phyloP scores from a whole-genome alignment of 495 filamentous ascomycete genomes.

The Baudoinia panamericana region DNA sequence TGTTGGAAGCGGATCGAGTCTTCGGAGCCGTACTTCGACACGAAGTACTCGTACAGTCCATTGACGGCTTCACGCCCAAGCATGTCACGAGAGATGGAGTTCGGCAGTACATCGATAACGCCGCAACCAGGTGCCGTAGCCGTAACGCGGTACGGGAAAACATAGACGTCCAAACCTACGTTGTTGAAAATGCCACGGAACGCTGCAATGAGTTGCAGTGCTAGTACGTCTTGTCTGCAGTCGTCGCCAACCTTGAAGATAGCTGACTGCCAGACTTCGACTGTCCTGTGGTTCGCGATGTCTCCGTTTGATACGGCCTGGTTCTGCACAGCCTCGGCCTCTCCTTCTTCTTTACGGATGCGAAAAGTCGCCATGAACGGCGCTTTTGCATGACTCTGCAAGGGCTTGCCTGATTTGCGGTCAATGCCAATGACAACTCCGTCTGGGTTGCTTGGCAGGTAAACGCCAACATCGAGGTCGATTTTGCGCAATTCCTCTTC shows the following conservation, averaged over 20 bases:
- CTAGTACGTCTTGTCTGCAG: slow-evolving; percentile 92
- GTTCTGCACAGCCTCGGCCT: slow-evolving; percentile 29
- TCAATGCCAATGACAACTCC: slow-evolving; percentile 96
- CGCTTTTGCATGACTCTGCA: slow-evolving; percentile 95
- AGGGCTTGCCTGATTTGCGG: slow-evolving; percentile 87
- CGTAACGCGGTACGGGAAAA: slow-evolving; percentile 93
- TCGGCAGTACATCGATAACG: slow-evolving; percentile 94
- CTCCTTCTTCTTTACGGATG: slow-evolving; percentile 64
- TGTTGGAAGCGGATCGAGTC: slow-evolving; percentile 90
- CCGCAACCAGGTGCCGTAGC: slow-evolving; percentile 97
- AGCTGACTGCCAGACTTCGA: slow-evolving; percentile 95
- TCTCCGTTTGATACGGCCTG: slow-evolving; percentile 12
- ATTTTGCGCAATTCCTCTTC: slow-evolving; percentile 97
- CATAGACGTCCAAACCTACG: slow-evolving; percentile 89
- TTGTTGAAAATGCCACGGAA: slow-evolving; percentile 93
- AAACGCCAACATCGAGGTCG: slow-evolving; percentile 90
- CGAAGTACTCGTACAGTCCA: slow-evolving; percentile 93
- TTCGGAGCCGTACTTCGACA: slow-evolving; percentile 92
- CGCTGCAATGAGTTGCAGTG: slow-evolving; percentile 91
- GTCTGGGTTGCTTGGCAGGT: slow-evolving; percentile 92
- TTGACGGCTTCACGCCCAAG: slow-evolving; percentile 95
- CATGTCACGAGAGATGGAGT: slow-evolving; percentile 97
- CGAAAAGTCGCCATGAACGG: slow-evolving; percentile 98
- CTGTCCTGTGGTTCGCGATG: slow-evolving; percentile 32
- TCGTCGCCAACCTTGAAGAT: slow-evolving; percentile 99